Evolutionary conservation across 805 yeast species (phyloP), one percentile per base, ranked within the genome.

Genomic region (Kodamaea jinghongensis): DNA sequence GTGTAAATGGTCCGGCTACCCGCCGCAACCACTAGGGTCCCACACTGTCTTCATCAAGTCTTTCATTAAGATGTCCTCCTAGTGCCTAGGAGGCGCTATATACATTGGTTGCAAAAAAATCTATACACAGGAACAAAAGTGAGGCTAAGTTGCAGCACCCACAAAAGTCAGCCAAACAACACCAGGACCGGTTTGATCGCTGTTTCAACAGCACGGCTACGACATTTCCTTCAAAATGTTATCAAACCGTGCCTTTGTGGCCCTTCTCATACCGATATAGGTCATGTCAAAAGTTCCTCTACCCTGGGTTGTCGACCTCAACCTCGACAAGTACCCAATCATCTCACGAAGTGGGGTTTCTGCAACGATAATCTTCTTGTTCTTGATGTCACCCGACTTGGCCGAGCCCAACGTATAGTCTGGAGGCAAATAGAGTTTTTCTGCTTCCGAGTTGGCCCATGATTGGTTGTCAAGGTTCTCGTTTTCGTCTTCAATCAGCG

Each of bases 221-320:
- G 34, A 23, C 40, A 37, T 38, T 20, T 53, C 57, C 17, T 43
- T 39, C 15, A 46, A 36, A 8, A 56, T 52, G 12, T 39, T 35
- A 10, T 46, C 48, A 23, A 72, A 54, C 42, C 84, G 63, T 20
- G 82, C 85, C 7, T 64, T 61, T 2, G 79, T 64, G 1, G 83
- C 84, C 37, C 80, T 65, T 48, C 80, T 78, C 84, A 88, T 88
- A 2, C 88, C 86, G 28, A 70, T 60, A 48, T 82, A 85, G 10
- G 76, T 73, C 96, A 91, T 86, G 44, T 79, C 79, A 59, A 86
- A 89, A 2, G 80, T 75, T 2, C 90, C 96, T 31, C 96, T 72
- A 1, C 99, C 99, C 54, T 88, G 89, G 0, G 97, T 90, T 50
- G 89, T 65, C 27, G 93, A 82, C 51, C 98, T 66, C 33, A 93